These are phyloP conservation scores for Eucalyptus paniculata DNA, from an alignment of 345 rosid genomes.

Conservation along the genomic window DNA sequence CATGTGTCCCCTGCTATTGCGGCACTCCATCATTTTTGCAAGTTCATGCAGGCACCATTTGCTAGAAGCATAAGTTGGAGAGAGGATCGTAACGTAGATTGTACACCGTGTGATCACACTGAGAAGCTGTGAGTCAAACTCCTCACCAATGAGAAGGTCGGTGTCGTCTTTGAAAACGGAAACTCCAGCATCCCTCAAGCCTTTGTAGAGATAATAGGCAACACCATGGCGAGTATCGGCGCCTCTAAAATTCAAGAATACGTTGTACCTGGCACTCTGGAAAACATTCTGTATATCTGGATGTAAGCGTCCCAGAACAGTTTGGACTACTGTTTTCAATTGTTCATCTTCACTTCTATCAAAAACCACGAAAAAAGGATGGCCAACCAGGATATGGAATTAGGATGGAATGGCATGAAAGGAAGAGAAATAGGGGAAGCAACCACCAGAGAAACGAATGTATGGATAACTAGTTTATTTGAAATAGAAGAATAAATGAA, in stretches of 20 bases:
- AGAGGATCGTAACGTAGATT: neutral
- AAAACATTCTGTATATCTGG: neutral
- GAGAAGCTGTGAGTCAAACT: neutral
- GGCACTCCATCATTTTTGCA: neutral
- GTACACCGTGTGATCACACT: neutral
- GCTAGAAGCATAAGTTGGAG: neutral
- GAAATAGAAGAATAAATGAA: too few relatives aligned
- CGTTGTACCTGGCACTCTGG: accelerated
- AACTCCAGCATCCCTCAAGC: neutral
- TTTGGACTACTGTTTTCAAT: neutral
- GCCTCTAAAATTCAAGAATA: neutral
- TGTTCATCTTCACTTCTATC: neutral
- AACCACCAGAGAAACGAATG: neutral
- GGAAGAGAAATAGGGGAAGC: neutral
- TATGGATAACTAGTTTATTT: too few relatives aligned
- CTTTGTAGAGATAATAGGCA: neutral
- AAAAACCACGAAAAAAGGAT: neutral
- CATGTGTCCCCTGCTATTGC: neutral
- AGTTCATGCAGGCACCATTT: neutral
- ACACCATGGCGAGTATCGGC: neutral
- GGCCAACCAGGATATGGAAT: neutral
- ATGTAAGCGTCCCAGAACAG: neutral
- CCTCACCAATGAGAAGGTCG: neutral
- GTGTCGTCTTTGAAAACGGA: neutral
- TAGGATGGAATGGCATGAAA: neutral